These are phyloP conservation scores for Pseudoturritis turrita DNA, from an alignment of 345 rosid species.

Conservation along the genomic window DNA sequence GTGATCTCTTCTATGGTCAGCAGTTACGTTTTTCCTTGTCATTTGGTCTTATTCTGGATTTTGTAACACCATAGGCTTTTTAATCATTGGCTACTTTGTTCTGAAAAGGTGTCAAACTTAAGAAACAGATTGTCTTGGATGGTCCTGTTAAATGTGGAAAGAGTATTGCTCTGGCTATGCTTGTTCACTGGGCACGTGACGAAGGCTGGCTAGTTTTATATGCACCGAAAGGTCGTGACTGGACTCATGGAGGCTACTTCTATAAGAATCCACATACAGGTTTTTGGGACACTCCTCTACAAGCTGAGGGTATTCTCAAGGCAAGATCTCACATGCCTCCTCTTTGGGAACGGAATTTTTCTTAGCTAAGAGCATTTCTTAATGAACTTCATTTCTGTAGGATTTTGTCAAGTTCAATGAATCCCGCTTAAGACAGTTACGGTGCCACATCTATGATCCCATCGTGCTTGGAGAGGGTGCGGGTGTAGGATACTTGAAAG, in stretches of 20 bases:
- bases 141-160: conserved; percentile 92
- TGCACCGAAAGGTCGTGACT: conserved; percentile 78
- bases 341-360: not conserved
- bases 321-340: conserved; percentile 33
- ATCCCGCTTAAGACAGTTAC: conserved; percentile 51
- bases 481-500: conserved; percentile 88
- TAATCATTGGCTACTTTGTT: not conserved
- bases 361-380: not conserved
- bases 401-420: conserved; percentile 73
- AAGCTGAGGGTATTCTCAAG: conserved; percentile 83
- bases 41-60: not conserved
- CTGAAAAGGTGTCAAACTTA: conserved; percentile 48
- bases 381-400: conserved; percentile 33
- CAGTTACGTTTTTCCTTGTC: not conserved
- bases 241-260: conserved; percentile 92
- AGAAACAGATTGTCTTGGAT: conserved; percentile 88
- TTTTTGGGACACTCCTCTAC: conserved; percentile 93
- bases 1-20: not conserved
- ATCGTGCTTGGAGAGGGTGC: conserved; percentile 88
- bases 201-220: conserved; percentile 96
- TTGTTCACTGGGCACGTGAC: conserved; percentile 96
- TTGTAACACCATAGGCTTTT: not conserved
- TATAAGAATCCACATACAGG: conserved; percentile 77
- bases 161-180: conserved; percentile 91
- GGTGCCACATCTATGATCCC: conserved; percentile 72